phyloP scores from a whole-genome alignment of 2,329 filamentous ascomycete species.

The Microcera coccophila region DNA sequence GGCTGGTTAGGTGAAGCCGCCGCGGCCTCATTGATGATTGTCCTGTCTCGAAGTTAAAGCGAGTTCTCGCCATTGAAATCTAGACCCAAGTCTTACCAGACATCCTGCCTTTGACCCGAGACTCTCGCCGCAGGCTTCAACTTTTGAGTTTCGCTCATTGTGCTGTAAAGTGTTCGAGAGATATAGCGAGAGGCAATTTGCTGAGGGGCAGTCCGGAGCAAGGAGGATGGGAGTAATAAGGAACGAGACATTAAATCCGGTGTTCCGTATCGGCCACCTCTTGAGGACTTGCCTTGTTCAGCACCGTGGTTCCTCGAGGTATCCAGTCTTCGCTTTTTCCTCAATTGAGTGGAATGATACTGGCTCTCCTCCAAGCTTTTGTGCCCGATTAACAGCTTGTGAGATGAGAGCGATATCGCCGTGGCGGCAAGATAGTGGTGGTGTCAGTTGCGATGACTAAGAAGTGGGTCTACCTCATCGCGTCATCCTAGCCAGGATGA shows the following conservation, averaged over 20 bases:
- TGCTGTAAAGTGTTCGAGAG: conserved; percentile 24
- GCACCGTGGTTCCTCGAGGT: background rate
- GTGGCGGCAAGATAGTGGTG: too few relatives aligned
- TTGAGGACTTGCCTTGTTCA: too few relatives aligned
- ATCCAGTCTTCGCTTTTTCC: conserved; percentile 3
- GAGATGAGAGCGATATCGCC: conserved; percentile 26
- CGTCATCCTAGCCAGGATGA: conserved; percentile 25
- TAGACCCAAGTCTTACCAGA: conserved; percentile 40
- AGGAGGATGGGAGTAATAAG: conserved; percentile 21
- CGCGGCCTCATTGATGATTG: conserved; percentile 64
- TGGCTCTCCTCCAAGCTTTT: conserved; percentile 3
- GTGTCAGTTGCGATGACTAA: conserved; percentile 23
- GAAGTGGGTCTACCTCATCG: conserved; percentile 11
- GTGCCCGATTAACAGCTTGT: conserved; percentile 2
- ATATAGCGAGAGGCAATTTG: conserved; percentile 16
- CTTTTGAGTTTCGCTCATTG: conserved; percentile 43
- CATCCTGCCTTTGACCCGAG: conserved; percentile 48
- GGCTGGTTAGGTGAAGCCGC: conserved; percentile 60
- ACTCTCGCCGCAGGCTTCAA: conserved; percentile 50
- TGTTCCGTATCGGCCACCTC: conserved; percentile 12
- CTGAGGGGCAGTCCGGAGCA: conserved; percentile 19
- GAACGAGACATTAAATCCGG: conserved; percentile 25
- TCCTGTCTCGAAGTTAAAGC: conserved; percentile 38
- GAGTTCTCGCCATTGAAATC: conserved; percentile 1
- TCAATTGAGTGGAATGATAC: conserved; percentile 8